Conservation (phyloP, 306 rosid genomes). For the Prunus armeniaca region DNA sequence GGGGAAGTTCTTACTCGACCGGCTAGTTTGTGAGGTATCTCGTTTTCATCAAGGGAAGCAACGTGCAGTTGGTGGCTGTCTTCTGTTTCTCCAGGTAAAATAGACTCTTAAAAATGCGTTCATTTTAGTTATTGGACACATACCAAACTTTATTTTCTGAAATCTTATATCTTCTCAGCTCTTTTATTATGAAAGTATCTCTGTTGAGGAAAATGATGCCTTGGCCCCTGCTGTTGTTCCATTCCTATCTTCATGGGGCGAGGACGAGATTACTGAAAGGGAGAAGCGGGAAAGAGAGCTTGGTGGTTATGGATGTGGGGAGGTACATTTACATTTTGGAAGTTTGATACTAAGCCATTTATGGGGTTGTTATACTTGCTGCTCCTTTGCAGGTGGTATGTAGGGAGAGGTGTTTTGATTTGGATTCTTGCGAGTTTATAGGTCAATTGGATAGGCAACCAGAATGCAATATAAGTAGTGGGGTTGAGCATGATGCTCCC, state of each 20-base stretch:
- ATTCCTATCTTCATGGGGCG: slow-evolving; percentile 43
- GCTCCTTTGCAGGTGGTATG: slow-evolving; percentile 25
- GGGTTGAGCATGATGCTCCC: slow-evolving; percentile 15
- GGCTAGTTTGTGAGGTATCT: slow-evolving; percentile 38
- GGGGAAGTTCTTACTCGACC: slow-evolving; percentile 43
- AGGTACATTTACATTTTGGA: slow-evolving; percentile 23
- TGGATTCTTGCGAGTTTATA: slow-evolving; percentile 16
- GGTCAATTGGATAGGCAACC: slow-evolving; percentile 17
- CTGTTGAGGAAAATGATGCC: slow-evolving; percentile 24
- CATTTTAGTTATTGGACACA: neutral
- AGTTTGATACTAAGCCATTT: neutral
- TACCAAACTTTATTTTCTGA: neutral
- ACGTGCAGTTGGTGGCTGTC: slow-evolving; percentile 47
- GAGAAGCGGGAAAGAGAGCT: slow-evolving; percentile 38
- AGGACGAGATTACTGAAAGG: slow-evolving; percentile 42
- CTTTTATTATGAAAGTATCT: slow-evolving; percentile 40
- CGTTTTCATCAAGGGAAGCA: slow-evolving; percentile 43
- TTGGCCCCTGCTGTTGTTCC: slow-evolving; percentile 21
- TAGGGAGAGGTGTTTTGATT: slow-evolving; percentile 25
- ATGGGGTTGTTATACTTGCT: slow-evolving; percentile 3
- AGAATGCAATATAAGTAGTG: neutral
- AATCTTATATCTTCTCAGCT: slow-evolving; percentile 31
- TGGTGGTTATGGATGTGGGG: slow-evolving; percentile 43
- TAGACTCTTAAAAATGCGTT: neutral
- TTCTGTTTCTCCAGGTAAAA: slow-evolving; percentile 41